These are phyloP conservation scores for Trichoderma reesei DNA, from an alignment of 495 filamentous ascomycete genomes.

Conservation along the genomic window DNA sequence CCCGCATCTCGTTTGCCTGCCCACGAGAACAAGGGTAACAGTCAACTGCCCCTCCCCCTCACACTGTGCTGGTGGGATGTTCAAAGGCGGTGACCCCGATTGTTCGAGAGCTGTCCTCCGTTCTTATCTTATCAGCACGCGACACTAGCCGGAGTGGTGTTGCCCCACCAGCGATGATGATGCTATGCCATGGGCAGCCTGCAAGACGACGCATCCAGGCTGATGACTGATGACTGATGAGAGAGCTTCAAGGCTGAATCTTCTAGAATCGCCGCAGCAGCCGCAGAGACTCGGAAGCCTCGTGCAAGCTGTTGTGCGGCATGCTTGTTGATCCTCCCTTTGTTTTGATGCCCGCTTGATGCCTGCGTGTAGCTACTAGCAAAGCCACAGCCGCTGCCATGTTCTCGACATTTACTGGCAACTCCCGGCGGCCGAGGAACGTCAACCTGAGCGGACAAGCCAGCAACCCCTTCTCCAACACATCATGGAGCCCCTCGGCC, in stretches of 20 bases:
- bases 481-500: conserved; percentile 32
- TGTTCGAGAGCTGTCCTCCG: background rate
- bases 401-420: conserved; percentile 88
- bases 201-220: background rate
- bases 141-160: background rate
- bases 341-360: background rate
- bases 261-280: conserved; percentile 2
- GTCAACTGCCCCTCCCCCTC: background rate
- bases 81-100: conserved; percentile 5
- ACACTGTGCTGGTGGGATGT: conserved; percentile 6
- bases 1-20: too few species aligned
- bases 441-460: conserved; percentile 88
- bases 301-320: background rate
- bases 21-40: background rate
- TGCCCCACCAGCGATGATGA: conserved; percentile 5
- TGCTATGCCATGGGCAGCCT: background rate
- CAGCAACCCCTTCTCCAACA: conserved; percentile 61
- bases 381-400: conserved; percentile 34
- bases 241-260: background rate
- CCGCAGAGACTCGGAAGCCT: background rate
- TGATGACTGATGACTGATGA: conserved; percentile 2
- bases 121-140: conserved; percentile 7
- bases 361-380: background rate
- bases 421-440: conserved; percentile 71
- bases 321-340: background rate